These are phyloP conservation scores for Porcisia hertigi DNA, from an alignment of 208 protist genomes.

Conservation along the genomic window DNA sequence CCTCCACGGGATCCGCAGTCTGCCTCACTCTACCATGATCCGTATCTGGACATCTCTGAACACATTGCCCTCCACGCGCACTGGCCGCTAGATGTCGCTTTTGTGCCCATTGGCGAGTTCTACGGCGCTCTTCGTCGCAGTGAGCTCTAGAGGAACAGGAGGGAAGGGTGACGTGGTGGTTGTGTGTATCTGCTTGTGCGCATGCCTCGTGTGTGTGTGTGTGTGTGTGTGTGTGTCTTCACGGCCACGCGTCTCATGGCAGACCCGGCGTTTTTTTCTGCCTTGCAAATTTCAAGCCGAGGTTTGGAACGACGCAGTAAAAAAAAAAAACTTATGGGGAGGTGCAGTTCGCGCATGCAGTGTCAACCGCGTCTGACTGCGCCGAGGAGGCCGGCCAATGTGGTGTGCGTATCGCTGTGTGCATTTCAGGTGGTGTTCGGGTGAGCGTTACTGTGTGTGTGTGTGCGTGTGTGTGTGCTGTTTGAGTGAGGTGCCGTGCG, in stretches of 20 bases:
- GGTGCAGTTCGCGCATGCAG: no score
- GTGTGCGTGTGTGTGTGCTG: no score
- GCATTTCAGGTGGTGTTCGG: no score
- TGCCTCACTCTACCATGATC: slow-evolving; percentile 59
- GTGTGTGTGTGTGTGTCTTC: not conserved
- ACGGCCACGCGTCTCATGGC: not conserved
- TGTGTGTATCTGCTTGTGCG: not conserved
- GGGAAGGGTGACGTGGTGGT: not conserved
- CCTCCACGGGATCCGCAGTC: slow-evolving; percentile 53
- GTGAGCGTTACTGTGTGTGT: no score
- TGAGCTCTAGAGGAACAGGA: slow-evolving; percentile 44
- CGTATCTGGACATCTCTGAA: slow-evolving; percentile 80
- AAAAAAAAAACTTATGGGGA: no score
- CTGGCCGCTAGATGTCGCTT: slow-evolving; percentile 68
- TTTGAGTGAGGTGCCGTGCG: no score
- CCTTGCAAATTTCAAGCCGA: not conserved
- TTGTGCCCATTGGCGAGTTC: slow-evolving; percentile 82
- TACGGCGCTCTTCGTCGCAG: slow-evolving; percentile 62
- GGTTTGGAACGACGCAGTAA: not conserved
- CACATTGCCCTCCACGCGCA: slow-evolving; percentile 51
- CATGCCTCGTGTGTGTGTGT: not conserved
- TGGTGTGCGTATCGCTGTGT: no score
- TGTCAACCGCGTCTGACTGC: no score
- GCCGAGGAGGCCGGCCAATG: no score
- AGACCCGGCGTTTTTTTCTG: not conserved